Evolutionary conservation across 1,284 basidiomycete genomes (phyloP), one percentile per base, ranked within the genome.

Genomic region (Cutaneotrichosporon curvatum): DNA sequence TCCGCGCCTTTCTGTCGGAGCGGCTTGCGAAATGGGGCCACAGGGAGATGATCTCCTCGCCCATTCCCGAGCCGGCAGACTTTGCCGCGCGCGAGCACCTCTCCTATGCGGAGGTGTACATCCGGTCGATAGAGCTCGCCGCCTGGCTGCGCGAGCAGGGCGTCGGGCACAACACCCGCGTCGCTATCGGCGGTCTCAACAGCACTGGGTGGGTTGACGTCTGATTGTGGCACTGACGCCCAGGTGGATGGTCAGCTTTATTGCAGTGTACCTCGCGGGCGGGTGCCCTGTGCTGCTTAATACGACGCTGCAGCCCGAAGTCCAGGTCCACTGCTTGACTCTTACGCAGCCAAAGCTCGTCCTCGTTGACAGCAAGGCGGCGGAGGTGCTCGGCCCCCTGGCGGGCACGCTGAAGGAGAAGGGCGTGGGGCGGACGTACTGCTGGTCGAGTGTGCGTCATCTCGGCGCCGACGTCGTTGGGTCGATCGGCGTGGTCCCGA

Each of bases 161-260:
- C 4, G 44, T 62, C 3, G 58, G 57, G 11, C 28, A 56, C 2
- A 65, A 65, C 1, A 56, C 56, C 31, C 49, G 53, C 21, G 53
- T 70, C 4, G 66, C 60, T 12, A 59, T 70, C 21, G 64, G 63
- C 1, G 67, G 67, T 10, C 45, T 47, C 4, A 70, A 70, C 53
- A 58, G 53, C 33, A 56, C 62, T 45, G 37, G 30, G 43, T 45
- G 21, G 28, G 35, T 16, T n/a, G n/a, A n/a, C n/a, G n/a, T n/a
- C n/a, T n/a, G n/a, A n/a, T n/a, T n/a, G n/a, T n/a, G n/a, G n/a
- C n/a, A n/a, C n/a, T n/a, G n/a, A n/a, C n/a, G n/a, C n/a, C n/a
- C 40, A 51, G 65, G 16, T 68, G 65, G 62, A 52, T 67, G 5
- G 51, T 66, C 0, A 39, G 57, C 2, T 68, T 63, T 43, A 45